phyloP scores from a whole-genome alignment of 306 rosid genomes.

The Inga laurina region DNA sequence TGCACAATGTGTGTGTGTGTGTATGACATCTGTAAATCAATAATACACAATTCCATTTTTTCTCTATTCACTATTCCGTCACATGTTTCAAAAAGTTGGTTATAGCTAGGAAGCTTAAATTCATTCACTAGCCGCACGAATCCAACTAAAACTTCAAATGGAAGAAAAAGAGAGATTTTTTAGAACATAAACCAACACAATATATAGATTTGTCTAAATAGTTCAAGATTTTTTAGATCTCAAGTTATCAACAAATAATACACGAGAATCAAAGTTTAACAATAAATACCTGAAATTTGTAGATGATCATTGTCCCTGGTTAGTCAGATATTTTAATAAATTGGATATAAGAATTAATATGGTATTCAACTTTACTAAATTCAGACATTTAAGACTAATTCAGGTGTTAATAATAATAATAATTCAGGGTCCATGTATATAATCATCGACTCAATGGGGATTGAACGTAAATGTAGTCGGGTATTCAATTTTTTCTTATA shows the following conservation, averaged over 20 bases:
- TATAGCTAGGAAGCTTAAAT: not conserved
- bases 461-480: not conserved
- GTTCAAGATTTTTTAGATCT: not conserved
- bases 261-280: not conserved
- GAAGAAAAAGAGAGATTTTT: not conserved
- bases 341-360: too few species aligned
- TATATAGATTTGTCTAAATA: not conserved
- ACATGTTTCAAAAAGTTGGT: too few species aligned
- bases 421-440: not conserved
- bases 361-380: not conserved
- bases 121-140: not conserved
- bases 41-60: too few species aligned
- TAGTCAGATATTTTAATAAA: too few species aligned
- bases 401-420: not conserved
- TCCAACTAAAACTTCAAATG: not conserved
- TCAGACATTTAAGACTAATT: too few species aligned
- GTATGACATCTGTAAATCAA: too few species aligned
- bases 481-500: too few species aligned
- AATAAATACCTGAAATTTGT: not conserved
- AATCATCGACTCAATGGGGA: too few species aligned
- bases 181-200: not conserved
- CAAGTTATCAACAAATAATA: not conserved
- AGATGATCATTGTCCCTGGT: not conserved
- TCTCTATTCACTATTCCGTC: too few species aligned
- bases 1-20: too few species aligned